phyloP scores from a whole-genome alignment of 2,329 filamentous ascomycete genomes.

The Bipolaris bicolor region DNA sequence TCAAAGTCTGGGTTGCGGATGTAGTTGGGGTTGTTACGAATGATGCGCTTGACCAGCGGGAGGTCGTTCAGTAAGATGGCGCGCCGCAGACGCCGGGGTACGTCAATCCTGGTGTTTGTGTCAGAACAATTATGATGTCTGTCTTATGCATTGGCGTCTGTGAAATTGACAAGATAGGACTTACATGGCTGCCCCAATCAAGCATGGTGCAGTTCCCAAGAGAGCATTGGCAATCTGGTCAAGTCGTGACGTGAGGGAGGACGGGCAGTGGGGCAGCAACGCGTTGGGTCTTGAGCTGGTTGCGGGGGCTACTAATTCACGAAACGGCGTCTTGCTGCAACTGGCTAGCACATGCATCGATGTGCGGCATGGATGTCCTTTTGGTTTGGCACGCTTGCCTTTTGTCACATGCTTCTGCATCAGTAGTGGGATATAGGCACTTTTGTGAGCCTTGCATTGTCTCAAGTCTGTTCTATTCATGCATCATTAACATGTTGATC shows the following conservation, averaged over 20 bases:
- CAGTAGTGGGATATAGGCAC: neutral
- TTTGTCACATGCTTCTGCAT: conserved; percentile 8
- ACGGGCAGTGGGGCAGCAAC: conserved; percentile 14
- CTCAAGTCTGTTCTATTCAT: conserved; percentile 25
- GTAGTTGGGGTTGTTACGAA: conserved; percentile 71
- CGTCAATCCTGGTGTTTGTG: conserved; percentile 68
- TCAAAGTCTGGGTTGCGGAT: conserved; percentile 81
- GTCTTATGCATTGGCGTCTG: neutral
- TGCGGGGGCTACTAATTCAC: conserved; percentile 35
- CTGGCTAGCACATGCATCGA: conserved; percentile 27
- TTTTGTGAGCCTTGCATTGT: neutral
- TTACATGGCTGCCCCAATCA: conserved; percentile 30
- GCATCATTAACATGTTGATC: conserved; percentile 30
- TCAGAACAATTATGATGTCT: neutral
- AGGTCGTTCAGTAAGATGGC: conserved; percentile 79
- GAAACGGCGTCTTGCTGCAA: conserved; percentile 35
- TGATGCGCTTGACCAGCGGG: conserved; percentile 76
- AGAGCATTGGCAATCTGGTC: conserved; percentile 5
- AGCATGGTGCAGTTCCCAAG: conserved; percentile 30
- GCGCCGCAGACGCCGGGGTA: conserved; percentile 76
- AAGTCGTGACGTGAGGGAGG: conserved; percentile 14
- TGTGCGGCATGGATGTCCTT: conserved; percentile 22
- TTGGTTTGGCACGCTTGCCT: neutral
- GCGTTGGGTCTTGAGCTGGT: conserved; percentile 14
- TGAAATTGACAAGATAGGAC: conserved; percentile 8